phyloP scores from a whole-genome alignment of 2,329 filamentous ascomycete genomes.

The Aspergillus sergii region DNA sequence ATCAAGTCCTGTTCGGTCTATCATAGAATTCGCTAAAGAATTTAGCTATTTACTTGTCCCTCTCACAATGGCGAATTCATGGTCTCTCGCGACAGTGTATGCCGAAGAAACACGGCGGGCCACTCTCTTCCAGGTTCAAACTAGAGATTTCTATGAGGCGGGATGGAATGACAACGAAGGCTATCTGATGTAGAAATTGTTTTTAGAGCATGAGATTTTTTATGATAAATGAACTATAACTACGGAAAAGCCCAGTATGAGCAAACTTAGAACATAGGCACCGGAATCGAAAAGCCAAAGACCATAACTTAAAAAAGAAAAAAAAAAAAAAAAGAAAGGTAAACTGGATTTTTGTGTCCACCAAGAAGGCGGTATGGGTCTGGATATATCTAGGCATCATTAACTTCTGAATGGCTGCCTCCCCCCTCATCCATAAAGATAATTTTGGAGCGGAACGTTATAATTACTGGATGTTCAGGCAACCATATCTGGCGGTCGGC shows the following conservation, averaged over 20 bases:
- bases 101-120: not conserved
- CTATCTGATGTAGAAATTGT: not conserved
- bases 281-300: not conserved
- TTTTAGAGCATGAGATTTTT: not conserved
- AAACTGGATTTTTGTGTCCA: not conserved
- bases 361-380: not conserved
- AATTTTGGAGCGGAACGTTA: not conserved
- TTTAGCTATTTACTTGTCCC: not conserved
- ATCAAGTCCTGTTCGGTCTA: not conserved
- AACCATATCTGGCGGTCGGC: not conserved
- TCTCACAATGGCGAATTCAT: not conserved
- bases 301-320: too few species aligned
- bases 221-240: not conserved
- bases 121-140: not conserved
- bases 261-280: not conserved
- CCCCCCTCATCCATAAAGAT: too few species aligned
- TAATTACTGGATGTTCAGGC: not conserved
- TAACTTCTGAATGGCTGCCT: not conserved
- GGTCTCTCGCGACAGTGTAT: not conserved
- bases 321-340: too few species aligned
- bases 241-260: not conserved
- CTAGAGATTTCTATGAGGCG: not conserved
- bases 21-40: not conserved
- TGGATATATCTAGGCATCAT: not conserved
- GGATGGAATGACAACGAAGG: not conserved